A percentile compares a stretch with the other conserved stretches of the same genome.
Evolutionary conservation across 2,329 filamentous ascomycete genomes (phyloP).

Genomic region (Fusarium armeniacum): DNA sequence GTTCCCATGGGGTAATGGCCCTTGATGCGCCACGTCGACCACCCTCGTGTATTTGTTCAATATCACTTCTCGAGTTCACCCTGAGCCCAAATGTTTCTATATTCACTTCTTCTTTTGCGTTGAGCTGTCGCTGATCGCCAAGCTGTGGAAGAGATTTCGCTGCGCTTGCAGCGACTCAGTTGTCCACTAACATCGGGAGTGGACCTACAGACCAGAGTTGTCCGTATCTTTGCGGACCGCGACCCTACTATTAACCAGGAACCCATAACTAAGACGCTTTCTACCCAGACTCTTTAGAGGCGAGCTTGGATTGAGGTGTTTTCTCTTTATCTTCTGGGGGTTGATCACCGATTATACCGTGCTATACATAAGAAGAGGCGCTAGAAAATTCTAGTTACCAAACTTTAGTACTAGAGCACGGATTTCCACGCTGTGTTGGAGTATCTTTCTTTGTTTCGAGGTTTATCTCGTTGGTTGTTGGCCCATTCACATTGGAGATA

Average conservation of each 20-base stretch:
- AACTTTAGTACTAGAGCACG: constrained; percentile 3
- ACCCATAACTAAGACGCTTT: constrained; percentile 26
- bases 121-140: neutral
- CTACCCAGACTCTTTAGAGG: constrained; percentile 14
- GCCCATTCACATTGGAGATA: neutral
- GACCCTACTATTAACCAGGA: constrained; percentile 16
- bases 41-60: neutral
- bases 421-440: neutral
- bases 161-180: constrained; percentile 11
- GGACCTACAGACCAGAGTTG: constrained; percentile 16
- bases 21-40: constrained; percentile 9
- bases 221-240: constrained; percentile 16
- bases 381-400: neutral
- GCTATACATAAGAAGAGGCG: neutral
- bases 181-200: constrained; percentile 18
- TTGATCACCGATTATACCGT: neutral
- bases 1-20: constrained; percentile 4
- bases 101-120: neutral
- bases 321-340: constrained; percentile 5
- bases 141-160: neutral
- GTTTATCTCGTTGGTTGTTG: constrained; percentile 2
- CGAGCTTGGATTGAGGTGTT: constrained; percentile 11
- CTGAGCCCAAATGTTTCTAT: neutral
- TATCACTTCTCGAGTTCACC: neutral
- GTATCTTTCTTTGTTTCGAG: constrained; percentile 18